phyloP scores from a whole-genome alignment of 305 asterid species.

The Coffea humblotiana region DNA sequence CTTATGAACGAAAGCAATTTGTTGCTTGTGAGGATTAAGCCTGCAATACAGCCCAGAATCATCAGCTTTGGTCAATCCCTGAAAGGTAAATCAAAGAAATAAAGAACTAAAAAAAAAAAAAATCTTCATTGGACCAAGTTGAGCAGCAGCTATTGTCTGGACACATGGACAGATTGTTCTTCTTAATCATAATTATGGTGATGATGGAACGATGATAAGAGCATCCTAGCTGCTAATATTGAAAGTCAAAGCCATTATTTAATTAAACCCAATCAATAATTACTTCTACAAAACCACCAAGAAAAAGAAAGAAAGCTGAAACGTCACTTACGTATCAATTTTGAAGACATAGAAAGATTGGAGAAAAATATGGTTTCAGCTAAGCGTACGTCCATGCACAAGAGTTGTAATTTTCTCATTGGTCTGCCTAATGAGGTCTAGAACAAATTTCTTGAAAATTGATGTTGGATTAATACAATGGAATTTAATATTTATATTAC shows the following conservation, averaged over 20 bases:
- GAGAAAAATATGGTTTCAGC: too few relatives aligned
- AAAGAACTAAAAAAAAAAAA: not conserved
- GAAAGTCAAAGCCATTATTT: conserved; percentile 27
- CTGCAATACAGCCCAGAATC: conserved; percentile 17
- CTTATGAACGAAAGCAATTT: conserved; percentile 12
- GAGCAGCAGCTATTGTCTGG: conserved; percentile 27
- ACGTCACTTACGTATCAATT: not conserved
- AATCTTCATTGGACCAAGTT: conserved; percentile 10
- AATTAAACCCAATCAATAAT: not conserved
- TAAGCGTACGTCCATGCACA: not conserved
- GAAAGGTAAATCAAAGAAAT: not conserved
- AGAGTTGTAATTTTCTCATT: not conserved
- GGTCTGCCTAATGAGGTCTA: not conserved
- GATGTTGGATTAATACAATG: not conserved
- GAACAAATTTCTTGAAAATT: not conserved
- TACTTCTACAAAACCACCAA: not conserved
- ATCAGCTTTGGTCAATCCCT: conserved; percentile 15
- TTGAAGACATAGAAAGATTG: not conserved
- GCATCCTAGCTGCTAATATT: not conserved
- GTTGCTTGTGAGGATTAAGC: not conserved
- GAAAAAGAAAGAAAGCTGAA: not conserved
- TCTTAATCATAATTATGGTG: not conserved
- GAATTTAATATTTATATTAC: too few relatives aligned
- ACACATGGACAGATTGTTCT: conserved; percentile 59
- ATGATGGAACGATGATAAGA: conserved; percentile 1